Evolutionary conservation across 345 rosid species (phyloP).

Genomic region (Excoecaria cochinchinensis): DNA sequence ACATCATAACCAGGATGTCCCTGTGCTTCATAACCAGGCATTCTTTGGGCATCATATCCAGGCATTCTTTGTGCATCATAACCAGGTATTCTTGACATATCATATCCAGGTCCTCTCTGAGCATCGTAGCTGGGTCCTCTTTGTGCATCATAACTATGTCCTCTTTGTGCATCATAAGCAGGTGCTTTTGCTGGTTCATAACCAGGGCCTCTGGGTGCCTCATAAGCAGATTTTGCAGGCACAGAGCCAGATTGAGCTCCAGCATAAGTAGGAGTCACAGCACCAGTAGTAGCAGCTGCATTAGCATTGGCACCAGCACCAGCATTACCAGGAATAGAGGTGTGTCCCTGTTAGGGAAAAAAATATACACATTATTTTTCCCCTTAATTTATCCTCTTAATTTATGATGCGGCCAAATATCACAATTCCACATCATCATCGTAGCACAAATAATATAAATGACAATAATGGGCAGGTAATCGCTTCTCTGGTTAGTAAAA

Average conservation of each 20-base stretch:
- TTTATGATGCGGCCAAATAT: background rate
- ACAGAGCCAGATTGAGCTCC: constrained; percentile 61
- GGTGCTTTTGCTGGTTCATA: constrained; percentile 23
- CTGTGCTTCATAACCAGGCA: constrained; percentile 21
- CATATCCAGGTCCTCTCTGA: constrained; percentile 24
- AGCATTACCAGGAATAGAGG: constrained; percentile 32
- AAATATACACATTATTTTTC: constrained; percentile 12
- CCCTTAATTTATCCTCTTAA: no score
- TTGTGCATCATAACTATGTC: constrained; percentile 11
- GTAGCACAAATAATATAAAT: background rate
- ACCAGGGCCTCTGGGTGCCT: constrained; percentile 33
- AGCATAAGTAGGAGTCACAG: constrained; percentile 37
- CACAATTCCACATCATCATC: background rate
- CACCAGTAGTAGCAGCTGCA: constrained; percentile 17
- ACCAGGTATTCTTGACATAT: constrained; percentile 5
- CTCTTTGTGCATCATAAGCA: constrained; percentile 14
- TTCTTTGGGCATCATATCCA: constrained; percentile 17
- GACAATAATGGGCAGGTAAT: background rate
- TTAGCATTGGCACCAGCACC: constrained; percentile 21
- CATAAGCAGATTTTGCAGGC: constrained; percentile 34
- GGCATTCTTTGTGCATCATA: constrained; percentile 17
- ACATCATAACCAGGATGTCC: constrained; percentile 17
- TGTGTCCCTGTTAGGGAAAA: constrained; percentile 41
- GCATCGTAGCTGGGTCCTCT: constrained; percentile 19
- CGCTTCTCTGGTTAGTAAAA: background rate